Evolutionary conservation across 345 rosid genomes (phyloP), one percentile per base, ranked within the genome.

Genomic region (Euclidium syriacum): DNA sequence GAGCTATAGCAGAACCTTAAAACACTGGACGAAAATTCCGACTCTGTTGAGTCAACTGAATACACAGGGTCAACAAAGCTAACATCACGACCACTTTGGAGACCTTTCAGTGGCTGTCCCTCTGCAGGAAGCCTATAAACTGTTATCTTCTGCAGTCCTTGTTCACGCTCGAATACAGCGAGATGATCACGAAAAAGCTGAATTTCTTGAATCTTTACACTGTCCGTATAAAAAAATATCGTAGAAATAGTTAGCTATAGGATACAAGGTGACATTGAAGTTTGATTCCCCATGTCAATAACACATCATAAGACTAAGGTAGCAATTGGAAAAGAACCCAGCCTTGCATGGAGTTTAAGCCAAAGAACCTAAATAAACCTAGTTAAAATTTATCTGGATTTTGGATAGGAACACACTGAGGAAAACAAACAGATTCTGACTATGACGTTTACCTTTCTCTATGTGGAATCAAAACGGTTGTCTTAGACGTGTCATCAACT

Each of bases 1-100:
- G 99, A 90, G 75, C 87, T 83, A 77, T 90, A 92, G 61, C 72
- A 39, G 65, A 84, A 90, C 73, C 99, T 80, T 69, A 94, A 74
- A 75, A 92, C 79, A 67, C 61, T 67, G 56, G 95, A 87, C 17
- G 76, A 71, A 78, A 81, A 87, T 24, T 78, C 79, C 12, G 90
- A 85, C 62, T 72, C 80, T 50, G 59, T 62, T 56, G 72, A 73
- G 44, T 80, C 84, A 57, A 80, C 81, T 27, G 80, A 64, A 71
- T 85, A 89, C 41, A 81, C 77, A 38, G 88, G 90, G 62, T 92
- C 99, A 72, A 78, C 68, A 72, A 92, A 90, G 36, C 81, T 85
- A 74, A 92, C 78, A 60, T 68, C 49, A 19, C 29, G 79, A 56
- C 96, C 90, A 41, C 27, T 83, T 71, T 74, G 73, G 66, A 90